Evolutionary conservation across 768 basidiomycete genomes (phyloP).

Genomic region (Lactarius sanguifluus): DNA sequence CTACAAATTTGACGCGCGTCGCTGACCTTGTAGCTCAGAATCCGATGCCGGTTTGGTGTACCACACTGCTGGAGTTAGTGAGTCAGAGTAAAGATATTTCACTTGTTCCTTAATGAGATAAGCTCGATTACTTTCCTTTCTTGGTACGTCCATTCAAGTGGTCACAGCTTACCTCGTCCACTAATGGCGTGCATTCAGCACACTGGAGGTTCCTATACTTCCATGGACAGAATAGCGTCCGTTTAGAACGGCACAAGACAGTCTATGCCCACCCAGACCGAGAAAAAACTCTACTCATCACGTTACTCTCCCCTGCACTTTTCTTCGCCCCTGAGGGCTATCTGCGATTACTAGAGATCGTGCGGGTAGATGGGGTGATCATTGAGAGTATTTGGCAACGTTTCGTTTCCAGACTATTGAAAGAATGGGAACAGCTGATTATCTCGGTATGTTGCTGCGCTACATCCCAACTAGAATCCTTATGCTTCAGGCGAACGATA

Average conservation of each 20-base stretch:
- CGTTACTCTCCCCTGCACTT: background rate
- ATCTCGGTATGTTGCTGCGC: background rate
- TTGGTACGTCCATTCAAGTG: background rate
- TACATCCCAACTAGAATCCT: background rate
- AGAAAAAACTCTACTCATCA: background rate
- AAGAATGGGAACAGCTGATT: background rate
- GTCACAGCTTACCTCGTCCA: too few species aligned
- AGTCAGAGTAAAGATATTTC: background rate
- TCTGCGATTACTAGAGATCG: background rate
- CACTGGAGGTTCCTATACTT: background rate
- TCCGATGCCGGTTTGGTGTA: background rate
- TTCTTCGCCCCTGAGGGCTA: background rate
- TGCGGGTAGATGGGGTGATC: background rate
- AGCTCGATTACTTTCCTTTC: background rate
- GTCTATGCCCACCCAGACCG: background rate
- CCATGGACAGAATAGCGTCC: background rate
- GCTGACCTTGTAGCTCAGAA: background rate
- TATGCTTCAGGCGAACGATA: background rate
- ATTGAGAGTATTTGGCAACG: background rate
- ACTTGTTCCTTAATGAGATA: background rate
- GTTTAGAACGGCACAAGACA: background rate
- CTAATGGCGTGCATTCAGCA: background rate
- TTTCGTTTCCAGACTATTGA: background rate
- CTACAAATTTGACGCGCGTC: too few species aligned
- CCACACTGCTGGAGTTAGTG: background rate